A percentile compares a stretch with the other conserved stretches of the same genome.
Conservation (phyloP, 176 grass and related monocot genomes). For the Leersia perrieri region DNA sequence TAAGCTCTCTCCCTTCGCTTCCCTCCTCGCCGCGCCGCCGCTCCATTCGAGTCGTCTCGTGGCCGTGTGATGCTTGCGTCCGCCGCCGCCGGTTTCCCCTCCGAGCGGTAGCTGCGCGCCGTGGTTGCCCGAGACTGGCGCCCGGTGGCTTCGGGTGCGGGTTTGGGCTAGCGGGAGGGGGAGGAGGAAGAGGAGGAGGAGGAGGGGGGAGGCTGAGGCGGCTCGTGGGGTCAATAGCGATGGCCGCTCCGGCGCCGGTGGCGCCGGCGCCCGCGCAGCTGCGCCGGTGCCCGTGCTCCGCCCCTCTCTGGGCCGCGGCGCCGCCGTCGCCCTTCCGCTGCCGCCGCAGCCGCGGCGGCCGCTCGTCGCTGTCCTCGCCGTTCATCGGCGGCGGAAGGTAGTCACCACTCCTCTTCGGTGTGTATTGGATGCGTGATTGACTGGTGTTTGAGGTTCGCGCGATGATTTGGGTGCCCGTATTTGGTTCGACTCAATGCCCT, state of each 20-base stretch:
- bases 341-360: slow-evolving; percentile 7
- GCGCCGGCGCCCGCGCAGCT: slow-evolving; percentile 35
- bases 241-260: slow-evolving; percentile 38
- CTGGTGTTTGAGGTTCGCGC: neutral
- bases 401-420: neutral
- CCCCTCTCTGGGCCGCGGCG: slow-evolving; percentile 9
- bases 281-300: slow-evolving; percentile 33
- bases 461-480: neutral
- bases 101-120: slow-evolving; percentile 18
- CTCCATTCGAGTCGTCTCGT: neutral
- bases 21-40: slow-evolving; percentile 10
- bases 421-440: neutral
- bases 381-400: slow-evolving; percentile 47
- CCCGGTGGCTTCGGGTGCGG: slow-evolving; percentile 47
- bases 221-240: slow-evolving; percentile 41
- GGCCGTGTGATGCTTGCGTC: neutral
- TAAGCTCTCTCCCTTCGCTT: neutral
- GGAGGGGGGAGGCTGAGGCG: slow-evolving; percentile 48
- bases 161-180: slow-evolving; percentile 25
- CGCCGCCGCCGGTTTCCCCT: slow-evolving; percentile 2
- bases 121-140: slow-evolving; percentile 42
- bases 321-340: slow-evolving; percentile 30
- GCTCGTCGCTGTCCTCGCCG: slow-evolving; percentile 16
- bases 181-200: slow-evolving; percentile 23
- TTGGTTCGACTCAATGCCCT: neutral